These are phyloP conservation scores for Ilyonectria destructans DNA, from an alignment of 2,329 filamentous ascomycete species.

Conservation along the genomic window DNA sequence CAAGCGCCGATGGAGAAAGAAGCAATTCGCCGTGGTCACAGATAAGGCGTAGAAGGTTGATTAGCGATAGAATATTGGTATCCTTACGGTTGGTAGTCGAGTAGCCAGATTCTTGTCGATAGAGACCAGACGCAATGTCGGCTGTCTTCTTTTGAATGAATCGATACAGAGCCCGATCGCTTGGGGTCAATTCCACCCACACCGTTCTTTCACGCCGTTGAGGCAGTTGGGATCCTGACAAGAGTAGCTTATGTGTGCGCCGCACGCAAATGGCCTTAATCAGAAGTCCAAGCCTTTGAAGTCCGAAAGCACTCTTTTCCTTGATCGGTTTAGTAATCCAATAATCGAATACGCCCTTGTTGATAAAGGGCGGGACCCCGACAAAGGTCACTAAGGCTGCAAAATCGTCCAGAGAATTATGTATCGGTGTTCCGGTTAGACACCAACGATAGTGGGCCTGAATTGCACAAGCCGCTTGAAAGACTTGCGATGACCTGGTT, in stretches of 20 bases:
- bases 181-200: background rate
- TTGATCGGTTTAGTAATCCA: conserved; percentile 25
- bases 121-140: background rate
- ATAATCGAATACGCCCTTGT: conserved; percentile 11
- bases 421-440: conserved; percentile 60
- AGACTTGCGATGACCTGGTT: conserved; percentile 51
- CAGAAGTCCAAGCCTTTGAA: background rate
- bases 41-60: conserved; percentile 18
- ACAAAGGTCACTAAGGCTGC: conserved; percentile 56
- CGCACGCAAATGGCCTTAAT: conserved; percentile 25
- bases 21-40: conserved; percentile 30
- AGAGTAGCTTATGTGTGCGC: background rate
- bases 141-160: conserved; percentile 11
- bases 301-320: background rate
- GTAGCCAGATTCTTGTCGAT: background rate
- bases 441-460: conserved; percentile 55
- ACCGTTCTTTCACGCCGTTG: background rate
- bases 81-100: background rate
- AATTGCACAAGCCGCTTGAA: conserved; percentile 45
- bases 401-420: conserved; percentile 59
- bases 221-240: background rate
- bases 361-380: conserved; percentile 41
- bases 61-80: conserved; percentile 7
- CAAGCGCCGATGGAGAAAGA: rapidly evolving
- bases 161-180: conserved; percentile 3